Conservation (phyloP, 2,329 filamentous ascomycete species). For the Lecanicillium sp. region DNA sequence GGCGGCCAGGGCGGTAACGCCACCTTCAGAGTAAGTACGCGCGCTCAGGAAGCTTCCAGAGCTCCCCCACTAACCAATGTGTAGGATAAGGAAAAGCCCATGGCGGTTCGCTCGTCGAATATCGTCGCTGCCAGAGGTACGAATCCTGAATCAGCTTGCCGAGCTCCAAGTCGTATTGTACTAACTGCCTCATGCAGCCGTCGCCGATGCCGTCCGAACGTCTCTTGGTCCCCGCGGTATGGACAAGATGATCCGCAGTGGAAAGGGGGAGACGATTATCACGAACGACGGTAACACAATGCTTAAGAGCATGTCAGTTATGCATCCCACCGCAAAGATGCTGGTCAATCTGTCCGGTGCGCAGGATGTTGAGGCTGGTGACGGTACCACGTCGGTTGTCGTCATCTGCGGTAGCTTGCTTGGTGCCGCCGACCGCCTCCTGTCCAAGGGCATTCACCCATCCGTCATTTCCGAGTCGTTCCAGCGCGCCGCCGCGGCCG, state of each 20-base stretch:
- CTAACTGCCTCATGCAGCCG: conserved; percentile 50
- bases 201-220: conserved; percentile 95
- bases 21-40: conserved; percentile 49
- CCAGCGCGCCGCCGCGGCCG: conserved; percentile 84
- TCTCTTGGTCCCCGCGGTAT: conserved; percentile 94
- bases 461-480: conserved; percentile 97
- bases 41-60: conserved; percentile 25
- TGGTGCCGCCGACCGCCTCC: conserved; percentile 83
- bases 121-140: conserved; percentile 93
- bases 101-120: conserved; percentile 92
- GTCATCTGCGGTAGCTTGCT: conserved; percentile 95
- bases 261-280: conserved; percentile 96
- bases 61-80: conserved; percentile 32
- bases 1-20: conserved; percentile 41
- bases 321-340: conserved; percentile 99
- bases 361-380: conserved; percentile 96
- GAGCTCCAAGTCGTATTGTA: conserved; percentile 13
- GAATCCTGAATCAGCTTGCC: background rate
- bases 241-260: conserved; percentile 99
- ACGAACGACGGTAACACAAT: conserved; percentile 99
- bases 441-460: conserved; percentile 92
- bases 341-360: conserved; percentile 94
- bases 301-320: conserved; percentile 97
- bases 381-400: conserved; percentile 96
- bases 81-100: conserved; percentile 93